Evolutionary conservation across 805 yeast genomes (phyloP).

Genomic region (Candida caryicola): DNA sequence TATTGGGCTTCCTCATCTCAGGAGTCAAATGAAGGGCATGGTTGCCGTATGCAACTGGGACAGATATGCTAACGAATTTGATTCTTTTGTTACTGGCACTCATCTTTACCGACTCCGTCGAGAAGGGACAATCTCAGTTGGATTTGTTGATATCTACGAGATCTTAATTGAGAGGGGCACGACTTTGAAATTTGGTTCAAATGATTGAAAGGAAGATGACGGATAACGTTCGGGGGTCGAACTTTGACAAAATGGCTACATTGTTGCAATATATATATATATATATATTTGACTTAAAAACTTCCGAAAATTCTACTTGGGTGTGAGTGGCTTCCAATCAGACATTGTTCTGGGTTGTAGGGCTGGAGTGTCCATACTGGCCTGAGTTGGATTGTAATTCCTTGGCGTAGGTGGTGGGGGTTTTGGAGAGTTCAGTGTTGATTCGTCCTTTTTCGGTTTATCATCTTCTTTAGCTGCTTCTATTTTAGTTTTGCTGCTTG

Average conservation of each 20-base stretch:
- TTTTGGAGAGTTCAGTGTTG: background rate
- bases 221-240: too few species aligned
- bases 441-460: background rate
- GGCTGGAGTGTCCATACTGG: slow-evolving; percentile 7
- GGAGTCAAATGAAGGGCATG: slow-evolving; percentile 62
- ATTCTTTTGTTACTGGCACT: slow-evolving; percentile 18
- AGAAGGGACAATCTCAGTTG: background rate
- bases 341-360: slow-evolving; percentile 28
- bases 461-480: slow-evolving; percentile 1
- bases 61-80: slow-evolving; percentile 51
- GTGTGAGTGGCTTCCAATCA: slow-evolving; percentile 52
- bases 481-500: slow-evolving; percentile 16
- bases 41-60: slow-evolving; percentile 83
- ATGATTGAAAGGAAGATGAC: background rate
- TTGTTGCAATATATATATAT: too few species aligned
- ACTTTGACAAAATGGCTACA: too few species aligned
- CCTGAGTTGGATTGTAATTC: background rate
- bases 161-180: slow-evolving; percentile 1
- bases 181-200: background rate
- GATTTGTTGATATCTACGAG: background rate
- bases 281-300: too few species aligned
- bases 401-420: slow-evolving; percentile 9
- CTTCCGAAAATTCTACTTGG: too few species aligned
- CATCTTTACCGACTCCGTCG: slow-evolving; percentile 6
- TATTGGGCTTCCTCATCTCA: slow-evolving; percentile 46